Evolutionary conservation across 2,329 filamentous ascomycete genomes (phyloP).

Genomic region (Capronia americana): DNA sequence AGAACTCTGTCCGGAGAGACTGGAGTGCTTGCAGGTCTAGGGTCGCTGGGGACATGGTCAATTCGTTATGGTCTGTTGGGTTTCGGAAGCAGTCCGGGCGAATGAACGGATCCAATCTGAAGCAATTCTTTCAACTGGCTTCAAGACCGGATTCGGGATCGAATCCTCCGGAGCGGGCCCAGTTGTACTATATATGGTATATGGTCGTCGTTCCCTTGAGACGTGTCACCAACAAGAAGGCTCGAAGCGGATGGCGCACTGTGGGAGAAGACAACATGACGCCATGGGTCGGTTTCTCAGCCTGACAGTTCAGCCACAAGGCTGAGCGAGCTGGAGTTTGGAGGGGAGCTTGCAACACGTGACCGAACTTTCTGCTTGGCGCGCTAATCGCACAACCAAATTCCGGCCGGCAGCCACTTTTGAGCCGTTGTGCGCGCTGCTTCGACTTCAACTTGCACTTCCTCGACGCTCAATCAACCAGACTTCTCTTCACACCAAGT

Average conservation of each 20-base stretch:
- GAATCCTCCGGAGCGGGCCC: too few species aligned
- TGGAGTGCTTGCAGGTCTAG: conserved; percentile 31
- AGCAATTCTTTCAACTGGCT: not conserved
- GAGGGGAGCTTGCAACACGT: not conserved
- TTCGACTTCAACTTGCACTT: conserved; percentile 35
- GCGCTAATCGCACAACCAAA: conserved; percentile 27
- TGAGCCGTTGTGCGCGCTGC: conserved; percentile 24
- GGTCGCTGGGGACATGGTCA: conserved; percentile 19
- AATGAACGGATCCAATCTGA: not conserved
- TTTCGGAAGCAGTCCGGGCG: not conserved
- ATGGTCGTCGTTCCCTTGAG: not conserved
- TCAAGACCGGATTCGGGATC: not conserved
- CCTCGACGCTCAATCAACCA: conserved; percentile 13
- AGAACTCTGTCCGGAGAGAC: conserved; percentile 27
- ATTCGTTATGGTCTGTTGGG: not conserved
- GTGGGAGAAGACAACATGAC: conserved; percentile 6
- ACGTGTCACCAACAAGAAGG: not conserved
- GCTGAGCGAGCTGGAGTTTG: conserved; percentile 6
- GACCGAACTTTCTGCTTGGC: conserved; percentile 14
- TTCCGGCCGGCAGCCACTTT: conserved; percentile 16
- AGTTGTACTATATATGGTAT: not conserved
- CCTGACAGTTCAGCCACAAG: conserved; percentile 15
- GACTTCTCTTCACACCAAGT: conserved; percentile 48
- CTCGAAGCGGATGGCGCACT: not conserved
- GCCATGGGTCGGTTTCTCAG: conserved; percentile 22